Evolutionary conservation across 2,329 filamentous ascomycete species (phyloP).

Genomic region (Aotearoamyces nothofagi): DNA sequence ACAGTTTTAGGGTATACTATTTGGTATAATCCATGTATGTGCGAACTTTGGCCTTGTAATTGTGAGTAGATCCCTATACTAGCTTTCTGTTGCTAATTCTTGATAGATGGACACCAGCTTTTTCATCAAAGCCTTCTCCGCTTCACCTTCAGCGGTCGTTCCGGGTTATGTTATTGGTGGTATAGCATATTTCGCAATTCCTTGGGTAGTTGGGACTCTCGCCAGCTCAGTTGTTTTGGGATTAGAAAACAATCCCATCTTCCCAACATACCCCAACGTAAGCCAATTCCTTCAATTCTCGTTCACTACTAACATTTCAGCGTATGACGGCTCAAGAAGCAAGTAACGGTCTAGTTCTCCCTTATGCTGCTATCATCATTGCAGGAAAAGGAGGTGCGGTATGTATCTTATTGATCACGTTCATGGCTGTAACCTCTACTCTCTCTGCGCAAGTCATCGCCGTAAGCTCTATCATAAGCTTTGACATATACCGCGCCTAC

Average conservation of each 20-base stretch:
- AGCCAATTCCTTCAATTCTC: constrained; percentile 4
- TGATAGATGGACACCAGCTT: constrained; percentile 34
- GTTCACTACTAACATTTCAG: constrained; percentile 29
- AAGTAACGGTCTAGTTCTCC: constrained; percentile 51
- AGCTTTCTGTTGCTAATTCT: background rate
- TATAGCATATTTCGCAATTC: constrained; percentile 36
- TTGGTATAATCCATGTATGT: constrained; percentile 31
- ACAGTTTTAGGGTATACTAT: constrained; percentile 28
- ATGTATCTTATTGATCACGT: constrained; percentile 51
- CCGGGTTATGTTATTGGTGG: constrained; percentile 36
- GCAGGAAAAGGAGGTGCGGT: constrained; percentile 56
- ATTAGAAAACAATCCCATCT: constrained; percentile 29
- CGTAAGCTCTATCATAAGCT: constrained; percentile 71
- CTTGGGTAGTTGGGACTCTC: constrained; percentile 35
- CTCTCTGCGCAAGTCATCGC: constrained; percentile 72
- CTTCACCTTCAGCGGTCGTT: constrained; percentile 28
- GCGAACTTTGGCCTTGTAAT: constrained; percentile 37
- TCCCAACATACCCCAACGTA: constrained; percentile 35
- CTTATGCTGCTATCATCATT: constrained; percentile 54
- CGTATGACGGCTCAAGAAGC: constrained; percentile 45
- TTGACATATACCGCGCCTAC: constrained; percentile 75
- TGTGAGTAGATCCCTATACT: constrained; percentile 12
- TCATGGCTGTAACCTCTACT: constrained; percentile 70
- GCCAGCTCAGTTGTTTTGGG: constrained; percentile 31
- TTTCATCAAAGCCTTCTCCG: constrained; percentile 36